These are phyloP conservation scores for Xylaria venustula DNA, from an alignment of 495 filamentous ascomycete species.

Conservation along the genomic window DNA sequence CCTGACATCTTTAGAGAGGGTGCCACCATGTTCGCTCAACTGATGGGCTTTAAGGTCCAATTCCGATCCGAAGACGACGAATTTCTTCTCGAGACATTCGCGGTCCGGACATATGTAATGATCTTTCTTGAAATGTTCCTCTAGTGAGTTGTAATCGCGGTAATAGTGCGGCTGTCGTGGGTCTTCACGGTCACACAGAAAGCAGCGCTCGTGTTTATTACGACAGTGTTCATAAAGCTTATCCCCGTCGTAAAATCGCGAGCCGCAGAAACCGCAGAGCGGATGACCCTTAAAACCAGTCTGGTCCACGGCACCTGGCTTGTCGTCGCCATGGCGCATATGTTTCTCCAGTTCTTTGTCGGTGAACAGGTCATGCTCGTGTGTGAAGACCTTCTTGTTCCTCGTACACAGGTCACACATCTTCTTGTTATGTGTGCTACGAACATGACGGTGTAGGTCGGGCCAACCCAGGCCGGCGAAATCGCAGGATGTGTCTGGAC, in stretches of 20 bases:
- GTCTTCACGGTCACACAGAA: constrained; percentile 81
- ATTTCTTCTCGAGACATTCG: constrained; percentile 95
- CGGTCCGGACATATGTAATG: constrained; percentile 83
- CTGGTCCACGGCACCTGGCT: constrained; percentile 85
- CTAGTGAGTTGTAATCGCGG: constrained; percentile 77
- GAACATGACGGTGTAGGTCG: constrained; percentile 90
- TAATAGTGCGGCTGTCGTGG: constrained; percentile 80
- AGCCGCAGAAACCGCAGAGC: constrained; percentile 86
- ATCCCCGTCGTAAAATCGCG: constrained; percentile 92
- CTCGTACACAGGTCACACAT: constrained; percentile 95
- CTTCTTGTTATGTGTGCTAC: constrained; percentile 72
- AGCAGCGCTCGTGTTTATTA: constrained; percentile 89
- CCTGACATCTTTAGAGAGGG: constrained; percentile 76
- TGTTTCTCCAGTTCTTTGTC: constrained; percentile 77
- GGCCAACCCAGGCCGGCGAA: constrained; percentile 90
- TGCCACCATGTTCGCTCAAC: constrained; percentile 70
- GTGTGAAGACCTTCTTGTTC: constrained; percentile 97
- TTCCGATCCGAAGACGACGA: constrained; percentile 92
- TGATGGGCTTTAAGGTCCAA: constrained; percentile 92
- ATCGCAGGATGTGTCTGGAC: constrained; percentile 80
- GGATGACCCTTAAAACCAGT: constrained; percentile 97
- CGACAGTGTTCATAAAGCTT: constrained; percentile 92
- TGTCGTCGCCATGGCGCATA: constrained; percentile 87
- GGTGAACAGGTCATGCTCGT: constrained; percentile 94
- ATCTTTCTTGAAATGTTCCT: constrained; percentile 79